Evolutionary conservation across 140 eudicot species (phyloP), one percentile per base, ranked within the genome.

Genomic region (Senecio squalidus): DNA sequence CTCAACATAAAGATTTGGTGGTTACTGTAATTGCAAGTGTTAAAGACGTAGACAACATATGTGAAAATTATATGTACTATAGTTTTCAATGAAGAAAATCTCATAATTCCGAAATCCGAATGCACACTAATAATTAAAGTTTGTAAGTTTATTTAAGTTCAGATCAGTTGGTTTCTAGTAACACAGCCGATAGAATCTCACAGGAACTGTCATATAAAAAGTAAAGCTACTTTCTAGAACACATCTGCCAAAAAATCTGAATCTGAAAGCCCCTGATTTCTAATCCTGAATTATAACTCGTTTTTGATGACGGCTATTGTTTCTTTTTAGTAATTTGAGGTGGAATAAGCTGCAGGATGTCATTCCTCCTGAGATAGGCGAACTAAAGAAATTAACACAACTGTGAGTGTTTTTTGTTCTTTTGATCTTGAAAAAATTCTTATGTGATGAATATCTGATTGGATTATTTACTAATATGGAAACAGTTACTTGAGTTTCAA

Each of bases 341-440:
- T 92, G 99, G 96, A 92, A 92, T 58, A 92, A 92, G 78, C 75
- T 88, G 70, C 99, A 92, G 73, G 99, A 92, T 76, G 85, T 70
- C 75, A 85, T 87, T 73, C 99, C 99, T 65, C 85, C 95, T 73
- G 98, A 87, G 78, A 84, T 92, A 26, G 95, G 98, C 43, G 98
- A 92, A 84, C 78, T 92, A 57, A 92, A 92, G 84, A 87, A 83
- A 66, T 75, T 92, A 62, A 92, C 96, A 4, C 96, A 92, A 46
- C 87, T 92, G 98, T 84, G 75, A 77, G 98, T 76, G 49, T 45
- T 21, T 62, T 24, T 55, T 3, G 14, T 25, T 22, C 4, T 22
- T 15, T 33, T 55, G 22, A 29, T 39, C 2, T 49, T 33, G 28
- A 40, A 15, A 38, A 18, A n/a, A 36, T 34, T 6, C n/a, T 25